Evolutionary conservation across 2,329 filamentous ascomycete genomes (phyloP).

Genomic region (Aspergillus versicolor): DNA sequence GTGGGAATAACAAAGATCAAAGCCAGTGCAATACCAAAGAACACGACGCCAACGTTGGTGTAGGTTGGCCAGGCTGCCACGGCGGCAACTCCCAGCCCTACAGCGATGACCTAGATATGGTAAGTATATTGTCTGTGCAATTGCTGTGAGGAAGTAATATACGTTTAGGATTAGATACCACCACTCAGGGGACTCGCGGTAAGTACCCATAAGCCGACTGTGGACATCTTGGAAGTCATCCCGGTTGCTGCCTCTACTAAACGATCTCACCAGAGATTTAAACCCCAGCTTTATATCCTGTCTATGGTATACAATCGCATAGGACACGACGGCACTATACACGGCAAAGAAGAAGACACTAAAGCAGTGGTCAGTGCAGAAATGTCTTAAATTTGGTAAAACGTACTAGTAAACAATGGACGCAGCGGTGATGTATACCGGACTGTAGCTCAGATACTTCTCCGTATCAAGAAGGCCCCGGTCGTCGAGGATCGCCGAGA

Average conservation of each 20-base stretch:
- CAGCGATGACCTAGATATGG: neutral
- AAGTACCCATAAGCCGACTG: conserved; percentile 4
- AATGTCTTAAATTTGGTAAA: too few relatives aligned
- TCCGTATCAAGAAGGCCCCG: conserved; percentile 2
- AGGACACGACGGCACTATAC: neutral
- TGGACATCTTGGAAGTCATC: conserved; percentile 5
- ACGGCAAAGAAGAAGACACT: conserved; percentile 9
- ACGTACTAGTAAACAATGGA: neutral
- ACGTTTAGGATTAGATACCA: conserved; percentile 3
- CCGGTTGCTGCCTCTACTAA: neutral
- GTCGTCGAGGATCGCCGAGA: conserved; percentile 1
- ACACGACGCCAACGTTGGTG: conserved; percentile 6
- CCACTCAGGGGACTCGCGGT: conserved; percentile 7
- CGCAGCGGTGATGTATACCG: conserved; percentile 1
- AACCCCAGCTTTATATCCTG: conserved; percentile 1
- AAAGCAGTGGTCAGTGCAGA: too few relatives aligned
- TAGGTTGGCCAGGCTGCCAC: conserved; percentile 1
- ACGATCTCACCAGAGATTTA: neutral
- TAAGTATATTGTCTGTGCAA: neutral
- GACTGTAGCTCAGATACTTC: conserved; percentile 3
- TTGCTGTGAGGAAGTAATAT: neutral
- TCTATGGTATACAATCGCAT: conserved; percentile 1
- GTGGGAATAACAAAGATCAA: conserved; percentile 3
- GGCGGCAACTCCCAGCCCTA: neutral
- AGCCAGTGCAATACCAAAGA: conserved; percentile 7